Conservation (phyloP, 805 yeast genomes). For the Wickerhamiella azyma region DNA sequence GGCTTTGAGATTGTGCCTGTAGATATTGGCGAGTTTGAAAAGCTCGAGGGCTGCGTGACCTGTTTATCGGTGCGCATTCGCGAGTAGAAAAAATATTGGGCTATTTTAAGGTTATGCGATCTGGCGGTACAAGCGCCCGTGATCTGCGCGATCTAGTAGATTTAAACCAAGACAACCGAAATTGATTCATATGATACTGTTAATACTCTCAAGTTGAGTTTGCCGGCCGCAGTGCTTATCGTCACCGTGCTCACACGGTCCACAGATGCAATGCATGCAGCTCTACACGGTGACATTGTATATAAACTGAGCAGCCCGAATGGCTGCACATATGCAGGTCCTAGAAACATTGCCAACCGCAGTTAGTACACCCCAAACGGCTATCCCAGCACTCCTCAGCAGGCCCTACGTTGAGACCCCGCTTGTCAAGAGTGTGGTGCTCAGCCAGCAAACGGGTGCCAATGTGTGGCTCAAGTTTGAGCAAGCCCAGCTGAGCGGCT, state of each 20-base stretch:
- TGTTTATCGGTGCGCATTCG: slow-evolving; percentile 5
- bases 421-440: slow-evolving; percentile 52
- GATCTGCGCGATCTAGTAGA: neutral
- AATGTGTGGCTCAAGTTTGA: slow-evolving; percentile 71
- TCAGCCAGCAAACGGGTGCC: slow-evolving; percentile 58
- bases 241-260: neutral
- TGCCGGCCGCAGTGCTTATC: neutral
- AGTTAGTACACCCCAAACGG: neutral
- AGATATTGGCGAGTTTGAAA: slow-evolving; percentile 6
- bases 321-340: neutral
- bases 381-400: neutral
- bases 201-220: neutral
- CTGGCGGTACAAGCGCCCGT: no score
- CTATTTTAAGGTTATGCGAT: no score
- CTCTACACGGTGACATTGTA: neutral
- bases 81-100: no score
- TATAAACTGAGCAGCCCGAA: neutral
- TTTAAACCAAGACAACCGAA: no score
- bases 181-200: neutral
- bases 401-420: slow-evolving; percentile 48
- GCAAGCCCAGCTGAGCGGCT: slow-evolving; percentile 77
- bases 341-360: neutral
- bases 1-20: slow-evolving; percentile 3
- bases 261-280: neutral
- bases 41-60: slow-evolving; percentile 8